phyloP scores from a whole-genome alignment of 2,329 filamentous ascomycete species.

The Emergomyces orientalis region DNA sequence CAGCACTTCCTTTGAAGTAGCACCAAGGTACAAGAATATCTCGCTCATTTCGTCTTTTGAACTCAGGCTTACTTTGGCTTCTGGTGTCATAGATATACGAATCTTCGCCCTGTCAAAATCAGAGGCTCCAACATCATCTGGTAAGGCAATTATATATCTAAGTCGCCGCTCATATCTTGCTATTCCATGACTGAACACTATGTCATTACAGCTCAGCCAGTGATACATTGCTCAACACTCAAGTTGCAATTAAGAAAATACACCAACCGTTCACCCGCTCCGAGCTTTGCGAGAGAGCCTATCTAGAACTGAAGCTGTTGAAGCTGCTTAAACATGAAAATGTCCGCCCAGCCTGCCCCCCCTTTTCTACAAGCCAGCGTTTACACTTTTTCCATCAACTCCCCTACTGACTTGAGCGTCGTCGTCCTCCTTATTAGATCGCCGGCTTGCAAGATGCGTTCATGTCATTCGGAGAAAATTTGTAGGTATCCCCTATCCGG shows the following conservation, averaged over 20 bases:
- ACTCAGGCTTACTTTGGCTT: neutral
- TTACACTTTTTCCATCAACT: neutral
- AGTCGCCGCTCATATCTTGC: neutral
- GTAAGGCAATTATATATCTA: neutral
- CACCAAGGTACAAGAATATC: neutral
- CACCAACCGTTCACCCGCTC: neutral
- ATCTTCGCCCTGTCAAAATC: neutral
- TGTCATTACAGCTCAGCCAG: neutral
- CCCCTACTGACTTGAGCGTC: neutral
- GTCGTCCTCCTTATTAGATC: neutral
- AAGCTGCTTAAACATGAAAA: conserved; percentile 1
- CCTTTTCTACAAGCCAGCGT: neutral
- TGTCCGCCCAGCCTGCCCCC: neutral
- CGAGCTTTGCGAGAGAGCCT: neutral
- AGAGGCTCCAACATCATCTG: neutral
- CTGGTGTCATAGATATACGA: neutral
- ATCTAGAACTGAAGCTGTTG: neutral
- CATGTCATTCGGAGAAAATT: neutral
- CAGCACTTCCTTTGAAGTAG: neutral
- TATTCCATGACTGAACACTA: neutral
- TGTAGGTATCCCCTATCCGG: neutral
- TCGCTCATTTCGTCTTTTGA: neutral
- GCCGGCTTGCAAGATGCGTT: neutral
- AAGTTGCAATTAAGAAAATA: conserved; percentile 4
- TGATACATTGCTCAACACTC: neutral